Percentiles rank a stretch among this genome's conserved stretches.
Conservation (phyloP, 176 grass and related monocot species). For the Musa acuminata region DNA sequence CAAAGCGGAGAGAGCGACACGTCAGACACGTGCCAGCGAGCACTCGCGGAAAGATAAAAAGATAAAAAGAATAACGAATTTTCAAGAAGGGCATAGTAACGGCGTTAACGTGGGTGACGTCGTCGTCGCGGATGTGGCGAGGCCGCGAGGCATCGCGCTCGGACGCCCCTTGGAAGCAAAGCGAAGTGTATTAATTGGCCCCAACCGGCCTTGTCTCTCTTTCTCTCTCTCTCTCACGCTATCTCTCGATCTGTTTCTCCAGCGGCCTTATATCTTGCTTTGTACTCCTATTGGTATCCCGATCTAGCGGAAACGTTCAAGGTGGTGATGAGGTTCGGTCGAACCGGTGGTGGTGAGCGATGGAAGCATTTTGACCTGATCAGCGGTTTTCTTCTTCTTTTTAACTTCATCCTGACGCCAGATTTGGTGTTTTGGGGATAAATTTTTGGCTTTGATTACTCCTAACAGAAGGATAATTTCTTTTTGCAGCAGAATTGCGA, state of each 20-base stretch:
- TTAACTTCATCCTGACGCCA: no score
- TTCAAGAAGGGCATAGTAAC: not conserved
- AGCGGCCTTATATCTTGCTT: not conserved
- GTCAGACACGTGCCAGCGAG: no score
- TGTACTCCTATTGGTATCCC: not conserved
- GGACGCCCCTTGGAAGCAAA: conserved; percentile 12
- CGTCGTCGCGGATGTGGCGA: not conserved
- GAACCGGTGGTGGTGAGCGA: not conserved
- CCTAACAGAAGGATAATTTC: not conserved
- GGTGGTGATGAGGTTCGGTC: not conserved
- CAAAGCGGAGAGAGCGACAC: not conserved
- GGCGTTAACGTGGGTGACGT: conserved; percentile 2
- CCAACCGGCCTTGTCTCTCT: not conserved
- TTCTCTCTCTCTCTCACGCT: not conserved
- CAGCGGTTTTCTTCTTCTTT: conserved; percentile 25
- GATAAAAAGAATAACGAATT: not conserved
- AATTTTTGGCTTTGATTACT: conserved; percentile 1
- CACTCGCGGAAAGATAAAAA: no score
- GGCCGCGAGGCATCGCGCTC: conserved; percentile 15
- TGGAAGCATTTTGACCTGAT: conserved; percentile 33
- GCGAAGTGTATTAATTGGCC: not conserved
- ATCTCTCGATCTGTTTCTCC: not conserved
- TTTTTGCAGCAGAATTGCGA: conserved; percentile 23
- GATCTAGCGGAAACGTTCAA: not conserved
- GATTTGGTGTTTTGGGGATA: conserved; percentile 12